phyloP scores from a whole-genome alignment of 2,329 filamentous ascomycete species.

The Drechslerella dactyloides region DNA sequence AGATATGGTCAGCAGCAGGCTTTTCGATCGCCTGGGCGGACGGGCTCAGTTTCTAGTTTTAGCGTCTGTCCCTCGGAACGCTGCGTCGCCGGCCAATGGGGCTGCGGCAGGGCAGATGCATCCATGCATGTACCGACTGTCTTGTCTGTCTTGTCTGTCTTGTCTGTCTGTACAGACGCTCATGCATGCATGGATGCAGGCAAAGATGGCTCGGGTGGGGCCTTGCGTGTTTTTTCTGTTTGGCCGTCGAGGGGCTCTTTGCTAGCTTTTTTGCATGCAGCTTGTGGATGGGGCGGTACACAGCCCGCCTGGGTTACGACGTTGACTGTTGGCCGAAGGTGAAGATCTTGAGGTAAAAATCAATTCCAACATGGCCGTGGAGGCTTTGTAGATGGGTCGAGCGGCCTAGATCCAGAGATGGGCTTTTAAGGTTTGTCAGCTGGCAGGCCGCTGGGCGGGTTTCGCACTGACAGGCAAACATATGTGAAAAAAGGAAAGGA shows the following conservation, averaged over 20 bases:
- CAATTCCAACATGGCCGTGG: too few species aligned
- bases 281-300: slow-evolving; percentile 3
- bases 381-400: neutral
- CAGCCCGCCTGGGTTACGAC: slow-evolving; percentile 7
- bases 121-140: neutral
- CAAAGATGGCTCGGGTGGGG: neutral
- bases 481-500: neutral
- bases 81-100: slow-evolving; percentile 1
- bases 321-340: neutral
- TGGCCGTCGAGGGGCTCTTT: too few species aligned
- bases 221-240: too few species aligned
- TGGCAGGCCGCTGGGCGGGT: too few species aligned
- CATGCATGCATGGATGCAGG: neutral
- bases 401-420: neutral
- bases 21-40: neutral
- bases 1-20: neutral
- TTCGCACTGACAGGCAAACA: neutral
- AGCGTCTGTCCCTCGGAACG: neutral
- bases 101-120: neutral
- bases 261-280: too few species aligned
- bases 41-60: neutral
- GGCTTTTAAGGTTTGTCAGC: too few species aligned
- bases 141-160: neutral
- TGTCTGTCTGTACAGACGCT: slow-evolving; percentile 4
- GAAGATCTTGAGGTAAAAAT: too few species aligned